These are phyloP conservation scores for Dimocarpus longan DNA, from an alignment of 345 rosid genomes.

Conservation along the genomic window DNA sequence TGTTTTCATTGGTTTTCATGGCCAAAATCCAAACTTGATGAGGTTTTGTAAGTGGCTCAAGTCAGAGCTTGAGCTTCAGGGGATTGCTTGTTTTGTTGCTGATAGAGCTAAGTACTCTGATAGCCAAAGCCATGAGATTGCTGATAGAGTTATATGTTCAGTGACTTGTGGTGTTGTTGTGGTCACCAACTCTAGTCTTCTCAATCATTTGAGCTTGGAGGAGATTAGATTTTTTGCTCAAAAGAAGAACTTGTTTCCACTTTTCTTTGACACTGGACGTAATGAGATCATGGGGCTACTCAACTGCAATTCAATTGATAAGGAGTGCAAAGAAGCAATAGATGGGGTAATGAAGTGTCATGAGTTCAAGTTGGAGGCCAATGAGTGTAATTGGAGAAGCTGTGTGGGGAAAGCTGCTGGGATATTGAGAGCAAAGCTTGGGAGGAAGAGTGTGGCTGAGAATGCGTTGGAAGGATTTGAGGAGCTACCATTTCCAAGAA, in stretches of 20 bases:
- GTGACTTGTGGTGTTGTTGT: constrained; percentile 81
- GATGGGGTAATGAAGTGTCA: constrained; percentile 72
- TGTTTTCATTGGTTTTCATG: constrained; percentile 84
- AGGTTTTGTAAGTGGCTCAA: constrained; percentile 93
- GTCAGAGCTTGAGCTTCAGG: constrained; percentile 93
- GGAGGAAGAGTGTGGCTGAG: constrained; percentile 70
- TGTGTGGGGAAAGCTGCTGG: constrained; percentile 59
- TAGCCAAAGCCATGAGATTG: constrained; percentile 82
- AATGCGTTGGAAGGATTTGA: constrained; percentile 54
- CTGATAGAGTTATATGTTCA: constrained; percentile 83
- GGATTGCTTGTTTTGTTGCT: constrained; percentile 89
- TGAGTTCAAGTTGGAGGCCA: constrained; percentile 81
- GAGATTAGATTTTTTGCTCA: constrained; percentile 88
- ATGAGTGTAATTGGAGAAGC: constrained; percentile 80
- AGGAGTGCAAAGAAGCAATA: constrained; percentile 79
- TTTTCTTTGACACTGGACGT: constrained; percentile 73
- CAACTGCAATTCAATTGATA: constrained; percentile 64
- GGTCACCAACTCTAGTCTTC: constrained; percentile 61
- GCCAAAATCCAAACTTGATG: constrained; percentile 75
- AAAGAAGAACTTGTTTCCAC: constrained; percentile 83
- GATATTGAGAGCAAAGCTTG: constrained; percentile 70
- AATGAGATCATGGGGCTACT: constrained; percentile 60
- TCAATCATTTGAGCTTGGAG: constrained; percentile 71
- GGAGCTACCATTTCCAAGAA: constrained; percentile 79
- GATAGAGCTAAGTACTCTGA: constrained; percentile 83